phyloP scores from a whole-genome alignment of 768 basidiomycete genomes.

The Leccinum barrowsii region DNA sequence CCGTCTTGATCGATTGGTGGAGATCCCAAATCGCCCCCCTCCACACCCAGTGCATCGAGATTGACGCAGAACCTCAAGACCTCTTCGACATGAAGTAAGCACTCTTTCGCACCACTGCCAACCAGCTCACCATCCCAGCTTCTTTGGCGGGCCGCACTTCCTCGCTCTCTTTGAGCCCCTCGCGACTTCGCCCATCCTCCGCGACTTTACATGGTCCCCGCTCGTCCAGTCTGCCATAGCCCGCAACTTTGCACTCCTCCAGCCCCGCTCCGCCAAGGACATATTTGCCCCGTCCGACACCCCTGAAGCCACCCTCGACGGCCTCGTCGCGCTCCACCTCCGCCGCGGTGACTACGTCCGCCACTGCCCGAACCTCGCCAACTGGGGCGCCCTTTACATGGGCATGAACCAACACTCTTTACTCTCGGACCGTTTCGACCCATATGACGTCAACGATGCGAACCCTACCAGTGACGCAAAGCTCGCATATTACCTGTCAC shows the following conservation, averaged over 20 bases:
- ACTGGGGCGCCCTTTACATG: slow-evolving; percentile 44
- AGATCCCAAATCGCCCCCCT: slow-evolving; percentile 33
- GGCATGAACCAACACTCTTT: slow-evolving; percentile 47
- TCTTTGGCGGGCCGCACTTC: slow-evolving; percentile 43
- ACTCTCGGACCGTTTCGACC: slow-evolving; percentile 39
- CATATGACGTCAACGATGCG: slow-evolving; percentile 9
- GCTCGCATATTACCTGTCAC: slow-evolving; percentile 1
- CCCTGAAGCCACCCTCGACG: slow-evolving; percentile 30
- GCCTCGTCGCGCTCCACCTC: slow-evolving; percentile 53
- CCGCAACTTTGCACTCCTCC: slow-evolving; percentile 45
- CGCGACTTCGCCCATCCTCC: slow-evolving; percentile 45
- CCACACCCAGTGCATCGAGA: slow-evolving; percentile 41
- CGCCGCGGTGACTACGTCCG: slow-evolving; percentile 58
- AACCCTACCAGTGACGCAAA: background rate
- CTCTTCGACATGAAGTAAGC: slow-evolving; percentile 52
- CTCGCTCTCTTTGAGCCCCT: slow-evolving; percentile 44
- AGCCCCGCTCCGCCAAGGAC: slow-evolving; percentile 28
- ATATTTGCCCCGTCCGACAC: slow-evolving; percentile 16
- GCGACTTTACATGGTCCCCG: slow-evolving; percentile 51
- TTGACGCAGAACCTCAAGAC: slow-evolving; percentile 37
- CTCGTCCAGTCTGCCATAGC: slow-evolving; percentile 48
- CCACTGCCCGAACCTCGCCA: slow-evolving; percentile 50
- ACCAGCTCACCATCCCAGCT: slow-evolving; percentile 24
- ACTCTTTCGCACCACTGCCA: background rate
- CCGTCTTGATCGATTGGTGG: slow-evolving; percentile 50